phyloP scores from a whole-genome alignment of 2,329 filamentous ascomycete species.

The Aspergillus hiratsukae region DNA sequence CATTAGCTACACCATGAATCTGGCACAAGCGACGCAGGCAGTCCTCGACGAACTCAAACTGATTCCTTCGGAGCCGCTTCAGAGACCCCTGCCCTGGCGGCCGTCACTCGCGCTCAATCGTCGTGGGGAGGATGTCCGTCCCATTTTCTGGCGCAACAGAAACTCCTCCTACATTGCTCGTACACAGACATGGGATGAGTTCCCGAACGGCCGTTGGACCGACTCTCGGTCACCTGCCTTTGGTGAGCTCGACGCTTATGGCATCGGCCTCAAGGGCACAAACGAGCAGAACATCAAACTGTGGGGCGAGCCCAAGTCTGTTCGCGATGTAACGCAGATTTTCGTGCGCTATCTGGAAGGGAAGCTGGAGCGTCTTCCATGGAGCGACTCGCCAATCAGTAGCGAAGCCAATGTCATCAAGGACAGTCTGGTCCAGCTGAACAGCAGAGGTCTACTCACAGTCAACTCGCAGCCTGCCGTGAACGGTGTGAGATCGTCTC shows the following conservation, averaged over 20 bases:
- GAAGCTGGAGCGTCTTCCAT: constrained; percentile 77
- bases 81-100: constrained; percentile 93
- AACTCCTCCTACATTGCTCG: constrained; percentile 93
- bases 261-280: constrained; percentile 86
- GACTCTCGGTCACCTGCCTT: constrained; percentile 95
- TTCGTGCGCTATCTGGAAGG: constrained; percentile 83
- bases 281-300: constrained; percentile 95
- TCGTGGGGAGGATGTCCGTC: constrained; percentile 89
- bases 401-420: constrained; percentile 76
- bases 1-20: constrained; percentile 88
- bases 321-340: constrained; percentile 75
- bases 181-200: constrained; percentile 98
- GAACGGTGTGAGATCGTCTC: constrained; percentile 80
- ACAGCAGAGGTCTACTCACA: constrained; percentile 80
- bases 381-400: constrained; percentile 87
- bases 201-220: constrained; percentile 97
- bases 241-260: constrained; percentile 90
- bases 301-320: constrained; percentile 79
- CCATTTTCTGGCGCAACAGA: constrained; percentile 97
- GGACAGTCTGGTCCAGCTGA: constrained; percentile 72
- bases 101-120: constrained; percentile 86
- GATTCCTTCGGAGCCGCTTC: constrained; percentile 72
- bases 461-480: constrained; percentile 98
- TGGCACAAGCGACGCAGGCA: constrained; percentile 90
- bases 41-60: constrained; percentile 85